phyloP scores from a whole-genome alignment of 2,329 filamentous ascomycete genomes.

The Epicoccum sorghinum region DNA sequence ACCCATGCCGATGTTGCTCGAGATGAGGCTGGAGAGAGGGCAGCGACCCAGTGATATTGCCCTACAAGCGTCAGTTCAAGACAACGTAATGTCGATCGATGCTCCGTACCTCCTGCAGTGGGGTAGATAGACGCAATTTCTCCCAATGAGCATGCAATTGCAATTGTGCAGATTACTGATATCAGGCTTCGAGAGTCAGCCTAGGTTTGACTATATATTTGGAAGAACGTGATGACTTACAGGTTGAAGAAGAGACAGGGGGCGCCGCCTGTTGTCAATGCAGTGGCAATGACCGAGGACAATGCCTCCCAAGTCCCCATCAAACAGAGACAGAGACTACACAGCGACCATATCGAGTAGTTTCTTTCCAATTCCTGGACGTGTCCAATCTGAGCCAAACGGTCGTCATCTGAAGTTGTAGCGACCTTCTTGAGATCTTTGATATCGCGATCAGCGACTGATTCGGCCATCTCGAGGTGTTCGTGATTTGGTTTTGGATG shows the following conservation, averaged over 20 bases:
- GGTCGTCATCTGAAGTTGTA: constrained; percentile 16
- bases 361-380: constrained; percentile 38
- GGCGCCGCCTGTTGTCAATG: constrained; percentile 54
- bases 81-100: background rate
- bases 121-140: constrained; percentile 76
- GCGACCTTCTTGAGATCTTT: constrained; percentile 16
- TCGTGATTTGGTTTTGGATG: constrained; percentile 8
- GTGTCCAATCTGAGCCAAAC: constrained; percentile 30
- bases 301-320: constrained; percentile 61
- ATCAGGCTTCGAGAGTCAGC: constrained; percentile 44
- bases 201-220: background rate
- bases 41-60: constrained; percentile 56
- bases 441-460: constrained; percentile 13
- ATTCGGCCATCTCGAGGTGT: constrained; percentile 18
- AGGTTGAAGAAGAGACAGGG: constrained; percentile 56
- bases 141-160: constrained; percentile 70
- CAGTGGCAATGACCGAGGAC: constrained; percentile 54
- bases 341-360: constrained; percentile 55
- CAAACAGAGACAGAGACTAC: constrained; percentile 54
- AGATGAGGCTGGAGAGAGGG: constrained; percentile 44
- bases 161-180: constrained; percentile 61
- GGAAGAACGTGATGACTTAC: constrained; percentile 28
- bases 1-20: constrained; percentile 50
- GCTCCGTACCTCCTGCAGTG: constrained; percentile 67
- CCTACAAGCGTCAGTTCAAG: constrained; percentile 29